A percentile compares a stretch with the other conserved stretches of the same genome.
phyloP scores from a whole-genome alignment of 257 asterid genomes.

The Solanum piurae region DNA sequence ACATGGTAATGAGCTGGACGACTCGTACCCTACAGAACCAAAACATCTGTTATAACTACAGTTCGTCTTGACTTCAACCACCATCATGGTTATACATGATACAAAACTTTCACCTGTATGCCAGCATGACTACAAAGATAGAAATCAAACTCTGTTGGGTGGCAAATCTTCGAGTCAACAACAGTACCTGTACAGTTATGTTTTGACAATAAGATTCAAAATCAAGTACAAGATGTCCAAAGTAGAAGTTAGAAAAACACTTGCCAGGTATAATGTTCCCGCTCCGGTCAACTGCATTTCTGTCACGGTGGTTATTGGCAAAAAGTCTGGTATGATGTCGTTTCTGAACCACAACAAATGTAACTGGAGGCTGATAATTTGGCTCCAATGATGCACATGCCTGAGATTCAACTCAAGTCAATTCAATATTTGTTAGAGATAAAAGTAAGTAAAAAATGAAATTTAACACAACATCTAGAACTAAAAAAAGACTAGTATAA shows the following conservation, averaged over 20 bases:
- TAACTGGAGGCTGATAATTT: constrained; percentile 87
- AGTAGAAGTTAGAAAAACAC: not conserved
- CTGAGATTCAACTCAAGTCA: constrained; percentile 17
- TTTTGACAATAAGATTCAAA: not conserved
- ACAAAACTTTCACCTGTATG: constrained; percentile 42
- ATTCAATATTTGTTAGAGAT: not conserved
- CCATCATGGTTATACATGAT: not conserved
- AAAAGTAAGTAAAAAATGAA: not conserved
- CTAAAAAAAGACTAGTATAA: not conserved
- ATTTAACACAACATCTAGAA: not conserved
- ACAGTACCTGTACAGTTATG: constrained; percentile 57
- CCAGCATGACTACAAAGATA: constrained; percentile 99
- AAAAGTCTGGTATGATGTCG: constrained; percentile 91
- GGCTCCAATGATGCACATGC: constrained; percentile 95
- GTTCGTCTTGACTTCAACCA: not conserved
- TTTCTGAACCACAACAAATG: constrained; percentile 93
- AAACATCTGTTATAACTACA: not conserved
- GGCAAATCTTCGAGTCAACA: constrained; percentile 88
- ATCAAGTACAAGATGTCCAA: not conserved
- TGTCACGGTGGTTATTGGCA: constrained; percentile 66
- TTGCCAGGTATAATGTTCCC: constrained; percentile 90
- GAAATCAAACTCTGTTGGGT: constrained; percentile 92
- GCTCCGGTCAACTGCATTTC: constrained; percentile 55
- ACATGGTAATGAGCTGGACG: constrained; percentile 97
- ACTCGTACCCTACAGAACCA: constrained; percentile 52